Evolutionary conservation across 2,329 filamentous ascomycete species (phyloP), one percentile per base, ranked within the genome.

Genomic region (Colletotrichum melonis): DNA sequence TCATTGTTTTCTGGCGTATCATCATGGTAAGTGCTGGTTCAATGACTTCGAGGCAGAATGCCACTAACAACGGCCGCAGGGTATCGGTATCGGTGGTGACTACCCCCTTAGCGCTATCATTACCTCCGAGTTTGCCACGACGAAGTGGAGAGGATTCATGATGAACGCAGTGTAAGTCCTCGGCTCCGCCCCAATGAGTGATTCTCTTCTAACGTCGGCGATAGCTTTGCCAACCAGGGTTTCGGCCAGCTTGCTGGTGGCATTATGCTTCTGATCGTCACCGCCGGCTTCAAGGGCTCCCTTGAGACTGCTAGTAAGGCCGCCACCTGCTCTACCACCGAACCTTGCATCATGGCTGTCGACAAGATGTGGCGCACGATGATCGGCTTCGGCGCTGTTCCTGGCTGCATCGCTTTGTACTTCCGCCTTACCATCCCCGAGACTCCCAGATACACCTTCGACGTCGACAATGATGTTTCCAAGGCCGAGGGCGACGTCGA

Each of bases 361-460:
- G 91, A 93, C 75, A 88, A 86, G 1, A 89, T 92, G 75, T 93
- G 91, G 91, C 86, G 91, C 59, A 92, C 91, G 78, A 89, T 93
- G 42, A 89, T 92, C 75, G 91, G 90, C 2, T 88, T 91, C 0
- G 91, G 91, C 5, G 90, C 90, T 8, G 85, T 92, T 0, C 91
- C 91, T 0, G 91, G 71, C 56, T 94, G 91, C 80, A 91, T 95
- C 75, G 94, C 94, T 24, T 89, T 97, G 22, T 97, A 97, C 60
- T 73, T 84, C 78, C 92, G 92, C 78, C 86, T 97, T 4, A 97
- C 94, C 65, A 96, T 97, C 76, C 94, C 94, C 28, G 94, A 97
- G 84, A 96, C 94, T 42, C 94, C 94, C 65, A 93, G 94, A 32
- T 97, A 97, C 84, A 97, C 94, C 32, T 96, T 97, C 78, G 94